Percentiles rank a stretch among this genome's conserved stretches.
These are phyloP conservation scores for Pedinophyceae sp. DNA, from an alignment of 139 green algal species.

Conservation along the genomic window DNA sequence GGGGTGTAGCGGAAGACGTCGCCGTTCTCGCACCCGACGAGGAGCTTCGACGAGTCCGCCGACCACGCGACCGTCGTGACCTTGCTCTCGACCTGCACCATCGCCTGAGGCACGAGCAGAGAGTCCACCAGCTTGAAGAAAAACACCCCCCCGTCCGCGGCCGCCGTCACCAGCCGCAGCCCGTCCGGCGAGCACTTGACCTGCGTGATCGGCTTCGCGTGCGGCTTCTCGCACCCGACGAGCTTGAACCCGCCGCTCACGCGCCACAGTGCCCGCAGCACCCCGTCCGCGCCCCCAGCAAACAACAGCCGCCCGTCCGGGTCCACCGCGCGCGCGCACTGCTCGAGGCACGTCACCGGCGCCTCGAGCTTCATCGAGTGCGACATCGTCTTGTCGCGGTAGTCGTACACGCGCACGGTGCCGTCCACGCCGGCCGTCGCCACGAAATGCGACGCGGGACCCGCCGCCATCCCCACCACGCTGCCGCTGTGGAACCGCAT, in stretches of 20 bases:
- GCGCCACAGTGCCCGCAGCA: slow-evolving; percentile 24
- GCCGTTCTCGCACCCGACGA: slow-evolving; percentile 29
- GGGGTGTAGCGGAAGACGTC: slow-evolving; percentile 17
- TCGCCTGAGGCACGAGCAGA: too few species aligned
- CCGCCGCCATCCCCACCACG: slow-evolving; percentile 26
- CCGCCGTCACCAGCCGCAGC: slow-evolving; percentile 15
- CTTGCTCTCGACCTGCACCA: too few species aligned
- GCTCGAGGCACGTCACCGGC: slow-evolving; percentile 1
- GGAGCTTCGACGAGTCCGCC: slow-evolving; percentile 11
- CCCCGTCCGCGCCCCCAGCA: slow-evolving; percentile 35
- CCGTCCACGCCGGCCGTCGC: slow-evolving; percentile 34
- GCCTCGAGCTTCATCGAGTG: neutral
- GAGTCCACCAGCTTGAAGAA: too few species aligned
- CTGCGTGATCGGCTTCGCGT: slow-evolving; percentile 19
- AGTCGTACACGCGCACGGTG: slow-evolving; percentile 34
- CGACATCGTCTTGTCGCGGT: slow-evolving; percentile 5
- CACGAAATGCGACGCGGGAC: slow-evolving; percentile 18
- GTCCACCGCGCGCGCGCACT: slow-evolving; percentile 4
- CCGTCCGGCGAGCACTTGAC: slow-evolving; percentile 13
- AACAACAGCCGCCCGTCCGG: slow-evolving; percentile 4
- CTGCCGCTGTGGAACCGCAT: slow-evolving; percentile 27
- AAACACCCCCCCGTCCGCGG: slow-evolving; percentile 34
- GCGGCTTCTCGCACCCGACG: slow-evolving; percentile 27
- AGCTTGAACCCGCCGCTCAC: slow-evolving; percentile 29
- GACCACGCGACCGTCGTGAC: slow-evolving; percentile 19